These are phyloP conservation scores for Daldinia sp. DNA, from an alignment of 2,329 filamentous ascomycete genomes.

Conservation along the genomic window DNA sequence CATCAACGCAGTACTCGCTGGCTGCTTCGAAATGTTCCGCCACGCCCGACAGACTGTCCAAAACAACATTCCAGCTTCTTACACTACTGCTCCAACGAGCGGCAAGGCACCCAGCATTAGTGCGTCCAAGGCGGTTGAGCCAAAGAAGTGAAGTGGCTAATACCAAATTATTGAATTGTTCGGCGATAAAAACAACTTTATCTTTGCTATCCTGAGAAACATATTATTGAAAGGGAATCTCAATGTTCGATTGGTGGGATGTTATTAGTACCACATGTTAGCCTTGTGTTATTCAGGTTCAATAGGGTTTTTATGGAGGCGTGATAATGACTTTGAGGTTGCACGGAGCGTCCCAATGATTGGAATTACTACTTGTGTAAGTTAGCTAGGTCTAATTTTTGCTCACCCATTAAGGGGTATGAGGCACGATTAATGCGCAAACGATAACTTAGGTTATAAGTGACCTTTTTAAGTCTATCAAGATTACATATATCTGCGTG, in stretches of 20 bases:
- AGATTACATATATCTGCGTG: not conserved
- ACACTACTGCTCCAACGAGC: slow-evolving; percentile 46
- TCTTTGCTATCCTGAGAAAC: slow-evolving; percentile 10
- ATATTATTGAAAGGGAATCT: slow-evolving; percentile 6
- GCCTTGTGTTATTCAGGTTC: slow-evolving; percentile 12
- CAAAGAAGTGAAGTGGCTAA: slow-evolving; percentile 33
- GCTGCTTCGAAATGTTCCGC: slow-evolving; percentile 61
- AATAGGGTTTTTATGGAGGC: slow-evolving; percentile 5
- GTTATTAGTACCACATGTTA: slow-evolving; percentile 15
- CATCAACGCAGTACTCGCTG: slow-evolving; percentile 61
- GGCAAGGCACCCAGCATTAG: slow-evolving; percentile 13
- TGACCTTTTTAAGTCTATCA: slow-evolving; percentile 6
- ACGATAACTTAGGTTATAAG: slow-evolving; percentile 22
- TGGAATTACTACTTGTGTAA: slow-evolving; percentile 22
- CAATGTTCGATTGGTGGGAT: slow-evolving; percentile 9
- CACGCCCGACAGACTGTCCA: slow-evolving; percentile 61
- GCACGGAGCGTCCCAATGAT: slow-evolving; percentile 13
- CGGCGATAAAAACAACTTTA: not conserved
- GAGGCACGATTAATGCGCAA: slow-evolving; percentile 17
- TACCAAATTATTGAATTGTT: slow-evolving; percentile 5
- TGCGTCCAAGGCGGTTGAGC: slow-evolving; percentile 23
- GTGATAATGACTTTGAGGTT: slow-evolving; percentile 11
- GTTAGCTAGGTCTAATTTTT: slow-evolving; percentile 11
- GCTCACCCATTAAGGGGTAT: slow-evolving; percentile 12
- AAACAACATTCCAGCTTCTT: slow-evolving; percentile 61